These are phyloP conservation scores for Apocynum venetum DNA, from an alignment of 257 asterid species.

Conservation along the genomic window DNA sequence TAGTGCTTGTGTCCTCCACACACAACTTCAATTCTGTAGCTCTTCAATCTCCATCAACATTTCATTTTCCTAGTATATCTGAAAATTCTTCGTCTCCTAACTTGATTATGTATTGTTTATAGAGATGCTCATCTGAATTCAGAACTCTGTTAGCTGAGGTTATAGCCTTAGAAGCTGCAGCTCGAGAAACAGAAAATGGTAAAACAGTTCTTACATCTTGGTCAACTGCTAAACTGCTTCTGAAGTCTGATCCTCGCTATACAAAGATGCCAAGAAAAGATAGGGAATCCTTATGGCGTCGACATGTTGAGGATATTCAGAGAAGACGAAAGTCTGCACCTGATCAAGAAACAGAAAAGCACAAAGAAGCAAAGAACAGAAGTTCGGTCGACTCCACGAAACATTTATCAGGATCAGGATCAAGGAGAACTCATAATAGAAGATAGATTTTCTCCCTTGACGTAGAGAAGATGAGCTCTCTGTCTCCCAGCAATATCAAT, in stretches of 20 bases:
- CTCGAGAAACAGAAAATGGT: slow-evolving; percentile 68
- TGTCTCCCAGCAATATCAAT: background rate
- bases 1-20: background rate
- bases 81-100: background rate
- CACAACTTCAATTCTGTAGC: background rate
- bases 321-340: slow-evolving; percentile 48
- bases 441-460: slow-evolving; percentile 21
- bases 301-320: slow-evolving; percentile 72
- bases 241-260: slow-evolving; percentile 72
- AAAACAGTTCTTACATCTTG: slow-evolving; percentile 74
- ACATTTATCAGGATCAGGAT: slow-evolving; percentile 37
- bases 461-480: background rate
- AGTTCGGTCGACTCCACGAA: slow-evolving; percentile 41
- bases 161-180: slow-evolving; percentile 57
- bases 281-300: slow-evolving; percentile 76
- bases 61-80: background rate
- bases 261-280: slow-evolving; percentile 83
- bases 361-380: slow-evolving; percentile 42
- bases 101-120: background rate
- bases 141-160: slow-evolving; percentile 56
- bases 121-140: slow-evolving; percentile 70
- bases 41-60: background rate
- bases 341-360: slow-evolving; percentile 47
- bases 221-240: slow-evolving; percentile 78
- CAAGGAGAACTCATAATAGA: slow-evolving; percentile 46